Evolutionary conservation across 768 basidiomycete genomes (phyloP).

Genomic region (Dentipellis fragilis): DNA sequence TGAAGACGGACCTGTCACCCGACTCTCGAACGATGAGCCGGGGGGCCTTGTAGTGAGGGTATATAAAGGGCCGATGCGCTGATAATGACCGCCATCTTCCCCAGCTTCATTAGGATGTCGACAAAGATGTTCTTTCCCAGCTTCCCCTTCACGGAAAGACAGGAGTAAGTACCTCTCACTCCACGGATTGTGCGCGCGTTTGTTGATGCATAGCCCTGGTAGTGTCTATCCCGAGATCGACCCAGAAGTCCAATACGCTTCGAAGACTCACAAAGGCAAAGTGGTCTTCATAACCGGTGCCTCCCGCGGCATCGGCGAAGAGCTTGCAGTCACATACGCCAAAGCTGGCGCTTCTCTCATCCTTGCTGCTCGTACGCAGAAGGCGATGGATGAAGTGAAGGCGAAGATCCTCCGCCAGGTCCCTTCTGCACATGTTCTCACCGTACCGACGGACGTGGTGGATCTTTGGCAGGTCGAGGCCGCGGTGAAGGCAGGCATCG

Average conservation of each 20-base stretch:
- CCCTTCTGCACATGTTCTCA: neutral
- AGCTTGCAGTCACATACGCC: slow-evolving; percentile 7
- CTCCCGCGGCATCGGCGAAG: slow-evolving; percentile 14
- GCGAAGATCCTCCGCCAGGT: neutral
- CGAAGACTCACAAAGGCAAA: slow-evolving; percentile 4
- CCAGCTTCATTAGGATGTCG: no score
- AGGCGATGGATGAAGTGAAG: neutral
- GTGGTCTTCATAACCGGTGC: slow-evolving; percentile 16
- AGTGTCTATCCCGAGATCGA: slow-evolving; percentile 5
- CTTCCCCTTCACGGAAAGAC: no score
- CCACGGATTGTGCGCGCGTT: no score
- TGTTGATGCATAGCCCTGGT: neutral
- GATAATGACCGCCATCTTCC: no score
- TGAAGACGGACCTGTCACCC: no score
- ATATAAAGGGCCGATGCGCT: no score
- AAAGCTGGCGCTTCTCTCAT: slow-evolving; percentile 12
- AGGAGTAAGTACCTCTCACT: no score
- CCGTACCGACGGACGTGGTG: slow-evolving; percentile 1
- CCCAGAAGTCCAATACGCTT: neutral
- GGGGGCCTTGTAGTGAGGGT: no score
- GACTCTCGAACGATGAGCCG: no score
- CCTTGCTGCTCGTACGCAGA: slow-evolving; percentile 1
- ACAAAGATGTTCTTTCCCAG: no score
- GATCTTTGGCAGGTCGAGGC: neutral
- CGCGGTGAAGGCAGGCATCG: neutral